Percentiles rank a stretch among this genome's conserved stretches.
These are phyloP conservation scores for Suhomyces yuchorum DNA, from an alignment of 1,139 yeast genomes.

Conservation along the genomic window DNA sequence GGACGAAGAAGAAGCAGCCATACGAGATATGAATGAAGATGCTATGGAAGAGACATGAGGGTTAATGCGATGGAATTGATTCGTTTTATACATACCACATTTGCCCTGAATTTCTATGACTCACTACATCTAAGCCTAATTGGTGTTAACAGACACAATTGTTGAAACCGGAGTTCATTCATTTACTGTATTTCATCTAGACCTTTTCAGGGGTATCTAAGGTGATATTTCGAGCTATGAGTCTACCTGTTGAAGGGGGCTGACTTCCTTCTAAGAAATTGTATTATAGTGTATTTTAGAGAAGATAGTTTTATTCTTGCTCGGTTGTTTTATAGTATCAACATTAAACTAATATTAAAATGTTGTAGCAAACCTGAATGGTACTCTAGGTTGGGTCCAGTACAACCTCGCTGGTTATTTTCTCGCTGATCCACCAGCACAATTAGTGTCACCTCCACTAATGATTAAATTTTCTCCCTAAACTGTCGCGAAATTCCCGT, in stretches of 20 bases:
- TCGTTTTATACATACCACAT: too few relatives aligned
- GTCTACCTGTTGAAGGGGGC: not conserved
- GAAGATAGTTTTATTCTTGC: not conserved
- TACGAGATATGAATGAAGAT: slow-evolving; percentile 57
- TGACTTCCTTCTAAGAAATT: too few relatives aligned
- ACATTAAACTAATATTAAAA: not conserved
- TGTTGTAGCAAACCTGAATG: not conserved
- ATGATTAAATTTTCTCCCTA: not conserved
- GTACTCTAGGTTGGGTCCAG: not conserved
- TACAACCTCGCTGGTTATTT: not conserved
- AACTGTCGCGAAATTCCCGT: not conserved
- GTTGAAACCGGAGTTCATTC: too few relatives aligned
- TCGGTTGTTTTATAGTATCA: not conserved
- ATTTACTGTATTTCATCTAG: not conserved
- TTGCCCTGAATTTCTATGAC: too few relatives aligned
- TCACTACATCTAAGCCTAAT: too few relatives aligned
- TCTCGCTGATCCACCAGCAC: not conserved
- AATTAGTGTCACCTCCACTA: not conserved
- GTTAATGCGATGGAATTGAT: too few relatives aligned
- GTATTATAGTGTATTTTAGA: slow-evolving; percentile 5
- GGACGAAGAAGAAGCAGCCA: slow-evolving; percentile 58
- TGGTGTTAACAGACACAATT: too few relatives aligned
- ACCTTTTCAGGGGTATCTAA: not conserved
- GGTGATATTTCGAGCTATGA: not conserved
- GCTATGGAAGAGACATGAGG: not conserved